Conservation (phyloP, 768 basidiomycete genomes). For the Zangia roseola region DNA sequence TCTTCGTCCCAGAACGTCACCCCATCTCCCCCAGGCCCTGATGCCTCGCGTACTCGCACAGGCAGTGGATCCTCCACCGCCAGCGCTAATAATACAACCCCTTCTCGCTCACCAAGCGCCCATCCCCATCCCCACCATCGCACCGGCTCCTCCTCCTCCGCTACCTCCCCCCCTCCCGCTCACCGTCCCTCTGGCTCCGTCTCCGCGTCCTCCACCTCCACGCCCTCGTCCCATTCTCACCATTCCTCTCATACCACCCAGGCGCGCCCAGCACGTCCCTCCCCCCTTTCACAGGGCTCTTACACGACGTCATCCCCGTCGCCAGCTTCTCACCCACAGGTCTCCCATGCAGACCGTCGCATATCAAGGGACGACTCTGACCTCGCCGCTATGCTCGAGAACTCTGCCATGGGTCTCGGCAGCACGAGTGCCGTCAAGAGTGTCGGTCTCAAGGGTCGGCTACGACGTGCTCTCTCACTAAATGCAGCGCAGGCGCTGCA, state of each 20-base stretch:
- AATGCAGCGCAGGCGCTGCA: slow-evolving; percentile 57
- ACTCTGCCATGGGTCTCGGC: slow-evolving; percentile 38
- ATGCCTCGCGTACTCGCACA: slow-evolving; percentile 30
- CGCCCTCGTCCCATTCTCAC: slow-evolving; percentile 30
- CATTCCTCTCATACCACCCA: slow-evolving; percentile 25
- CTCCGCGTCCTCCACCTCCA: slow-evolving; percentile 28
- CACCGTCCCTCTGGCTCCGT: slow-evolving; percentile 29
- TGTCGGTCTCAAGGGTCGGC: slow-evolving; percentile 73
- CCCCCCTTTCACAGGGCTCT: slow-evolving; percentile 34
- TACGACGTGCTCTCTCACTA: slow-evolving; percentile 72
- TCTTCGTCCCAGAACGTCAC: slow-evolving; percentile 29
- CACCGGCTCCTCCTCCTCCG: slow-evolving; percentile 30
- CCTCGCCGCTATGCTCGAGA: slow-evolving; percentile 51
- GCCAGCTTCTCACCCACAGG: slow-evolving; percentile 21
- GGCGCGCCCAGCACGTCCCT: slow-evolving; percentile 32
- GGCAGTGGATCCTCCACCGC: slow-evolving; percentile 30
- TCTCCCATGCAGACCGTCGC: slow-evolving; percentile 61
- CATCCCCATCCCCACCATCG: slow-evolving; percentile 32
- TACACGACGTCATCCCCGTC: slow-evolving; percentile 15
- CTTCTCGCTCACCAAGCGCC: slow-evolving; percentile 16
- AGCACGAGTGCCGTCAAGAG: slow-evolving; percentile 42
- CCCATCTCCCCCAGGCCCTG: slow-evolving; percentile 22
- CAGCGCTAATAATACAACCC: slow-evolving; percentile 8
- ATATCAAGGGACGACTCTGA: slow-evolving; percentile 80
- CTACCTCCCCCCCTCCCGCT: slow-evolving; percentile 15